These are phyloP conservation scores for Geoglossum glabrum DNA, from an alignment of 495 filamentous ascomycete species.

Conservation along the genomic window DNA sequence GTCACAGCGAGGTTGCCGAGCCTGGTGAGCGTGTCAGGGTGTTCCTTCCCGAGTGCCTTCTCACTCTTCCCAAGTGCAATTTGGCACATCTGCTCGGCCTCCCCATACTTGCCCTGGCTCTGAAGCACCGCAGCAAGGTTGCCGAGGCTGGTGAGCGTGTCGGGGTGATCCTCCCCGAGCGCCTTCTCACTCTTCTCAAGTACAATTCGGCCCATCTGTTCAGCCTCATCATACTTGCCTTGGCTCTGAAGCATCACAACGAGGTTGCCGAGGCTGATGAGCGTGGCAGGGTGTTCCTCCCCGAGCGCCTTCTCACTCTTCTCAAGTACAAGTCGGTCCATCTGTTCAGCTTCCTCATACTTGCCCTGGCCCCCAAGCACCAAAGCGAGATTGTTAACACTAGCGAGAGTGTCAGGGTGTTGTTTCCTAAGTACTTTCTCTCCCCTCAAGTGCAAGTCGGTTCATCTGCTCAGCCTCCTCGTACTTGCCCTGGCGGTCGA, in stretches of 20 bases:
- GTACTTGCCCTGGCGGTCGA: background rate
- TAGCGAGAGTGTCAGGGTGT: slow-evolving; percentile 4
- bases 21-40: background rate
- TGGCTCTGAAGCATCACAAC: background rate
- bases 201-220: background rate
- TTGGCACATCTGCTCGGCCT: background rate
- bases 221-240: background rate
- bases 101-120: background rate
- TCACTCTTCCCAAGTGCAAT: background rate
- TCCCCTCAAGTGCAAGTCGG: background rate
- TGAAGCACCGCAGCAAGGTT: background rate
- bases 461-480: slow-evolving; percentile 6
- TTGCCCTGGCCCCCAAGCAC: background rate
- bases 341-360: background rate
- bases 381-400: background rate
- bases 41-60: background rate
- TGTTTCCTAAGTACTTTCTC: slow-evolving; percentile 3
- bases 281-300: background rate
- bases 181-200: background rate
- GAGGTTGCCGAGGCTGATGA: background rate
- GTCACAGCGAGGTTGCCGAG: background rate
- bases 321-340: background rate
- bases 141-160: background rate
- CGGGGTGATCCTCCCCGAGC: background rate
- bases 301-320: background rate